Percentiles rank a stretch among this genome's conserved stretches.
These are phyloP conservation scores for Capillidium heterosporum DNA, from an alignment of 371 early-diverging fungal genomes.

Conservation along the genomic window DNA sequence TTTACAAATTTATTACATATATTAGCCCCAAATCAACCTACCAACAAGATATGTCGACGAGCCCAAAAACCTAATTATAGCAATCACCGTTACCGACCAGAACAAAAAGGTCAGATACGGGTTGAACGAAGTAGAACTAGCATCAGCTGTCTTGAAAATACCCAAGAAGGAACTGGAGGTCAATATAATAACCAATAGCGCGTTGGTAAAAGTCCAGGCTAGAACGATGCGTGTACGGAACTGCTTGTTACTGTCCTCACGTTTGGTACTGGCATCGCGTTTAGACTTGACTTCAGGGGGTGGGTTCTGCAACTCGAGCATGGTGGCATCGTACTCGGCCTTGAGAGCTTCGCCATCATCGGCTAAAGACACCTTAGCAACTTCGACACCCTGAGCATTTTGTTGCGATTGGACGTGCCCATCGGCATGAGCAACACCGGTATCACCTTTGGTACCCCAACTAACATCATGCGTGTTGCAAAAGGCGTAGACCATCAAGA, in stretches of 20 bases:
- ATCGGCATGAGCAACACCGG: slow-evolving; percentile 17
- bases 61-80: slow-evolving; percentile 66
- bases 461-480: slow-evolving; percentile 53
- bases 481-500: slow-evolving; percentile 45
- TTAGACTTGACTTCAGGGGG: slow-evolving; percentile 28
- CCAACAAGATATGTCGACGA: slow-evolving; percentile 43
- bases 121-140: background rate
- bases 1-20: no score
- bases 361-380: slow-evolving; percentile 38
- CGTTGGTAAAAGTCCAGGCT: slow-evolving; percentile 69
- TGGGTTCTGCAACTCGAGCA: slow-evolving; percentile 25
- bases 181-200: slow-evolving; percentile 37
- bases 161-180: slow-evolving; percentile 8
- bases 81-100: slow-evolving; percentile 71
- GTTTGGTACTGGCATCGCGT: slow-evolving; percentile 59
- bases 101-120: slow-evolving; percentile 65
- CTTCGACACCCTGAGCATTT: slow-evolving; percentile 12
- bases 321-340: slow-evolving; percentile 49
- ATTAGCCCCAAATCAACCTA: background rate
- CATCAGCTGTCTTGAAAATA: background rate
- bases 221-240: slow-evolving; percentile 76
- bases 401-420: slow-evolving; percentile 35
- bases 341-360: slow-evolving; percentile 60
- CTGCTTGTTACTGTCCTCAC: slow-evolving; percentile 74
- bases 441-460: slow-evolving; percentile 91